These are phyloP conservation scores for Calocybe indica DNA, from an alignment of 768 basidiomycete genomes.

Conservation along the genomic window DNA sequence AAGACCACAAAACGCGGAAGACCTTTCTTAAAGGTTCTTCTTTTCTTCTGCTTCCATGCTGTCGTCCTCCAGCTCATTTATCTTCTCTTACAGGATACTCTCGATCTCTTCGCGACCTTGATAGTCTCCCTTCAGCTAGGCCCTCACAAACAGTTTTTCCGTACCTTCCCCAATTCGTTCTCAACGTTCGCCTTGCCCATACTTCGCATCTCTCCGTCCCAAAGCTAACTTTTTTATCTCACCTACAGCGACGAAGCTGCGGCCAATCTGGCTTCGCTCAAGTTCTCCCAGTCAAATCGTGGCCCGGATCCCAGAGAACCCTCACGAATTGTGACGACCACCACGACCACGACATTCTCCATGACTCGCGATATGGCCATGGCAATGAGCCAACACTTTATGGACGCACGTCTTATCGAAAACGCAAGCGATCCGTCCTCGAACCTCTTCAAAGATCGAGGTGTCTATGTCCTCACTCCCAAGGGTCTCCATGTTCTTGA, in stretches of 20 bases:
- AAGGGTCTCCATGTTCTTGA: slow-evolving; percentile 99
- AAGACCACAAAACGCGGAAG: slow-evolving; percentile 95
- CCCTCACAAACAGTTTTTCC: slow-evolving; percentile 94
- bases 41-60: slow-evolving; percentile 8
- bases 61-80: background rate
- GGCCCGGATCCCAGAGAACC: slow-evolving; percentile 98
- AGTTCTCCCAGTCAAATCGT: slow-evolving; percentile 98
- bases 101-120: slow-evolving; percentile 96
- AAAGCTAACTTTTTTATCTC: slow-evolving; percentile 6
- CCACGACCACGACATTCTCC: slow-evolving; percentile 98
- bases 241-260: slow-evolving; percentile 86
- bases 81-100: slow-evolving; percentile 67
- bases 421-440: slow-evolving; percentile 89
- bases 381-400: slow-evolving; percentile 99
- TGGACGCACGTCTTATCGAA: slow-evolving; percentile 97
- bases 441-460: slow-evolving; percentile 94
- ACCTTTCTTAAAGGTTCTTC: slow-evolving; percentile 81
- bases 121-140: slow-evolving; percentile 87
- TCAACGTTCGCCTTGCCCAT: slow-evolving; percentile 65
- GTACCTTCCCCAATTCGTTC: slow-evolving; percentile 90
- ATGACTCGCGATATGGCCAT: slow-evolving; percentile 99
- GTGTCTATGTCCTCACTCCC: slow-evolving; percentile 91
- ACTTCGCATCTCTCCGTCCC: slow-evolving; percentile 7
- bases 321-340: slow-evolving; percentile 96
- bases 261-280: slow-evolving; percentile 87